Evolutionary conservation across 352 stramenopile genomes (phyloP).

Genomic region (Salisapilia sapeloensis): DNA sequence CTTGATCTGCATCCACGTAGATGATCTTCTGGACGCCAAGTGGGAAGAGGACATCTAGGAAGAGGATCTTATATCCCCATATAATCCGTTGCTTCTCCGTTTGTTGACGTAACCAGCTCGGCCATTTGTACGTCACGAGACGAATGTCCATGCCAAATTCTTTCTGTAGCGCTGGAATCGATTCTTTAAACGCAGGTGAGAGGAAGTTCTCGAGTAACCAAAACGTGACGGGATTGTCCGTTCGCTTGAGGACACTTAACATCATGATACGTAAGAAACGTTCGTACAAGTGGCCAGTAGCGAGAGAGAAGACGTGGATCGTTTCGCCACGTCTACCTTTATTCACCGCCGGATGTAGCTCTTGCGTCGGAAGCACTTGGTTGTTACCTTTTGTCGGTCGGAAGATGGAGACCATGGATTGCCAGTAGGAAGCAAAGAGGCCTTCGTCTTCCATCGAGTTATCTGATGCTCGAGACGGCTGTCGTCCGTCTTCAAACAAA

Average conservation of each 20-base stretch:
- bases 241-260: constrained; percentile 95
- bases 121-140: constrained; percentile 99
- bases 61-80: constrained; percentile 99
- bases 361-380: constrained; percentile 2
- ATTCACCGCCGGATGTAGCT: constrained; percentile 4
- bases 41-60: constrained; percentile 99
- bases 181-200: constrained; percentile 94
- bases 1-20: constrained; percentile 98
- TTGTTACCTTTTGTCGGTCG: constrained; percentile 13
- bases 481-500: constrained; percentile 5
- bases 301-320: constrained; percentile 98
- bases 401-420: constrained; percentile 51
- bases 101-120: constrained; percentile 95
- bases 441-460: constrained; percentile 16
- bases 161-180: constrained; percentile 82
- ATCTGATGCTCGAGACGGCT: constrained; percentile 16
- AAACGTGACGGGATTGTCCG: constrained; percentile 96
- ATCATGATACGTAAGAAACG: constrained; percentile 99
- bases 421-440: constrained; percentile 45
- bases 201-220: constrained; percentile 99
- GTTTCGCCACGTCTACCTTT: constrained; percentile 68
- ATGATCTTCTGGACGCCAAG: constrained; percentile 98
- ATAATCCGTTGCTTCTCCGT: constrained; percentile 99
- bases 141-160: constrained; percentile 93
- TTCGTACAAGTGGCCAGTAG: constrained; percentile 96